phyloP scores from a whole-genome alignment of 2,329 filamentous ascomycete species.

The Beauveria sp. region DNA sequence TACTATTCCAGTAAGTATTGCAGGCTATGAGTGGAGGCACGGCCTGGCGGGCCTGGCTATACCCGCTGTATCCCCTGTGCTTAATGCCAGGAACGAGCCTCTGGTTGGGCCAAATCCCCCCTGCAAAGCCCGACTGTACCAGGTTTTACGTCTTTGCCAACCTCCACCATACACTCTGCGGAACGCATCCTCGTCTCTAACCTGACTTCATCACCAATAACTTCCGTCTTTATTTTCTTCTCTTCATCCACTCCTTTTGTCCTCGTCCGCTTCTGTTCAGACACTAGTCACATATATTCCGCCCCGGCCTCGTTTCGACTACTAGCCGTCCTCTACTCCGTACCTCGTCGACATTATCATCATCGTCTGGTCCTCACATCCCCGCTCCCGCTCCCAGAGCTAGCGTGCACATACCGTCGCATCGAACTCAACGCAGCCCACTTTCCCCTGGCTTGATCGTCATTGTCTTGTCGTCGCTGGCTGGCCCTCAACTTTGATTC shows the following conservation, averaged over 20 bases:
- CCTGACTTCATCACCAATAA: not conserved
- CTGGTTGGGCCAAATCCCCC: not conserved
- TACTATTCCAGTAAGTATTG: not conserved
- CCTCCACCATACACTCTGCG: not conserved
- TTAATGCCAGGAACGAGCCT: not conserved
- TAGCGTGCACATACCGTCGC: not conserved
- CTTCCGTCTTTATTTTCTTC: not conserved
- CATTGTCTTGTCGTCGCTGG: not conserved
- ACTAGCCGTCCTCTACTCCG: not conserved
- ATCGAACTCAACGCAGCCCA: not conserved
- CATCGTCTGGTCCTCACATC: not conserved
- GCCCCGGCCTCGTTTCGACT: not conserved
- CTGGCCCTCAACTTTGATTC: constrained; percentile 9
- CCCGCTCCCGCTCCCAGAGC: not conserved
- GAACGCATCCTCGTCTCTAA: not conserved
- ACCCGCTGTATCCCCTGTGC: constrained; percentile 2
- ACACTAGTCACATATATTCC: not conserved
- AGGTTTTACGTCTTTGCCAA: not conserved
- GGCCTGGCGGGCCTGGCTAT: not conserved
- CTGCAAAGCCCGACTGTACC: not conserved
- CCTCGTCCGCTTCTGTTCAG: not conserved
- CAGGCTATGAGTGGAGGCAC: too few species aligned
- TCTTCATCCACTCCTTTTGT: not conserved
- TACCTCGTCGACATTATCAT: not conserved
- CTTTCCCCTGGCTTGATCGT: not conserved